These are phyloP conservation scores for Aspergillus neoniger DNA, from an alignment of 2,329 filamentous ascomycete genomes.

Conservation along the genomic window DNA sequence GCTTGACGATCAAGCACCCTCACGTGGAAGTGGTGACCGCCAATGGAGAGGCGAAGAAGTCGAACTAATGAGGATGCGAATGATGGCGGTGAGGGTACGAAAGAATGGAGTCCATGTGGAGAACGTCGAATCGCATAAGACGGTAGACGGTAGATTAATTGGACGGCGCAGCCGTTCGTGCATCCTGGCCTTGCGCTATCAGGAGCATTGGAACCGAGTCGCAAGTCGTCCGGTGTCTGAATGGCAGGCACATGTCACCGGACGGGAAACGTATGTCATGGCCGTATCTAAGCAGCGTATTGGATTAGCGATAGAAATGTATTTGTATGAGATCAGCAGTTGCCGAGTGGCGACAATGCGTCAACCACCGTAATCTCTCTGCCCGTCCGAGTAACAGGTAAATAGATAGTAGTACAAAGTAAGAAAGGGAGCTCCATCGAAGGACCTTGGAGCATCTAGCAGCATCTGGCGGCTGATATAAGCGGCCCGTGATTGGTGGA, in stretches of 20 bases:
- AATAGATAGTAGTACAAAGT: not conserved
- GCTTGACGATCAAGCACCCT: constrained; percentile 91
- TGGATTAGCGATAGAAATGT: constrained; percentile 22
- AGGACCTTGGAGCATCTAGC: constrained; percentile 5
- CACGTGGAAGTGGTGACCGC: constrained; percentile 45
- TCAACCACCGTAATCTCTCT: too few relatives aligned
- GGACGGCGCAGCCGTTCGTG: not conserved
- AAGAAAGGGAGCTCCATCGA: not conserved
- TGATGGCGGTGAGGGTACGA: not conserved
- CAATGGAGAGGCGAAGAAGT: constrained; percentile 34
- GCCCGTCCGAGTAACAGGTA: too few relatives aligned
- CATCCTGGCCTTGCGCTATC: not conserved
- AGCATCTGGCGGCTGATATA: constrained; percentile 6
- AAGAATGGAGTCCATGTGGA: not conserved
- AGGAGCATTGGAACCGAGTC: not conserved
- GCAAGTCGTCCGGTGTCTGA: not conserved
- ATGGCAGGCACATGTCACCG: constrained; percentile 3
- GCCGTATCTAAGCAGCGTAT: constrained; percentile 8
- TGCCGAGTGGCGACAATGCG: not conserved
- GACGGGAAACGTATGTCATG: not conserved
- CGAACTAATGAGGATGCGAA: constrained; percentile 16
- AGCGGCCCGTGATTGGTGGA: constrained; percentile 3
- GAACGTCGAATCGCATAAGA: not conserved
- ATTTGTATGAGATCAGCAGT: constrained; percentile 3
- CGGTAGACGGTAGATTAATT: not conserved